phyloP scores from a whole-genome alignment of 2,329 filamentous ascomycete species.

The Cladosporium sp. region DNA sequence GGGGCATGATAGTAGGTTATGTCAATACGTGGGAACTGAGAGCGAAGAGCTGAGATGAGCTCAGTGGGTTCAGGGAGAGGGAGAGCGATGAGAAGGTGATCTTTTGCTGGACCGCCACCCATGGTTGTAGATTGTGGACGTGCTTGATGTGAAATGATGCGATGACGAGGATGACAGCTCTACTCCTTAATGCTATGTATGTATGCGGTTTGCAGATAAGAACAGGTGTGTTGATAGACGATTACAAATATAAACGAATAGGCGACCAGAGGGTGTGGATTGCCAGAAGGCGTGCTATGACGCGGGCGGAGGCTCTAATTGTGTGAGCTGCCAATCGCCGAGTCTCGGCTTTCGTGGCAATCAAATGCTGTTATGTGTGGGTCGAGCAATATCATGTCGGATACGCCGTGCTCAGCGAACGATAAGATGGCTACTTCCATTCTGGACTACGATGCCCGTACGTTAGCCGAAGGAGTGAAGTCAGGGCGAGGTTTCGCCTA shows the following conservation, averaged over 20 bases:
- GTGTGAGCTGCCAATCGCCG: constrained; percentile 8
- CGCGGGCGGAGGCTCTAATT: not conserved
- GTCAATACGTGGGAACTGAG: constrained; percentile 48
- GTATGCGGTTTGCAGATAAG: not conserved
- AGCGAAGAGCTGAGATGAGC: constrained; percentile 40
- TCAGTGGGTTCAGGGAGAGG: constrained; percentile 40
- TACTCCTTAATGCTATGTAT: not conserved
- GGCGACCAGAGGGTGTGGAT: not conserved
- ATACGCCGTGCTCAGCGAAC: not conserved
- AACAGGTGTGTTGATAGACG: not conserved
- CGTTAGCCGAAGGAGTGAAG: not conserved
- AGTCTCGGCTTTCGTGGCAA: not conserved
- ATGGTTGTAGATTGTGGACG: constrained; percentile 31
- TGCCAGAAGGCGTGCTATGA: constrained; percentile 15
- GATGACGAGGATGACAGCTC: not conserved
- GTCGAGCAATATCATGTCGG: not conserved
- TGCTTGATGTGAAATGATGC: not conserved
- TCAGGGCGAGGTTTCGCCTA: not conserved
- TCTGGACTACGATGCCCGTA: not conserved
- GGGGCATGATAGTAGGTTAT: constrained; percentile 41
- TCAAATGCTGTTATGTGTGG: not conserved
- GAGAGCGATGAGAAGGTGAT: constrained; percentile 35
- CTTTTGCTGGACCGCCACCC: constrained; percentile 40
- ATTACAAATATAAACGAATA: not conserved
- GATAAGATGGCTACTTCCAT: not conserved